These are phyloP conservation scores for Gracilaria gracilis DNA, from an alignment of 23 red algal species.

Conservation along the genomic window DNA sequence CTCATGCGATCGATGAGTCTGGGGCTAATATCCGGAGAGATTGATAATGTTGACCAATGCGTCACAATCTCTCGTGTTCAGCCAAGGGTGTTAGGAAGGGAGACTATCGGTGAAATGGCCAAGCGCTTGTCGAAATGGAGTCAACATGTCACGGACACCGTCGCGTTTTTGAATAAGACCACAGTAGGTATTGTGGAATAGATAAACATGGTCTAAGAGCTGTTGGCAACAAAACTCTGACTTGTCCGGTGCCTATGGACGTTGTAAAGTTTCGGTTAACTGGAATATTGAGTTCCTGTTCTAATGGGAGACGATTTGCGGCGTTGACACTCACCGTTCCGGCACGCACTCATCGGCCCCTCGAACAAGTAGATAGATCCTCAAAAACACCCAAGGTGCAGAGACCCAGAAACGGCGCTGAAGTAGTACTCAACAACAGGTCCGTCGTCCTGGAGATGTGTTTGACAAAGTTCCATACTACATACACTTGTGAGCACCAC, in stretches of 20 bases:
- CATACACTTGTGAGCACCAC: too few relatives aligned
- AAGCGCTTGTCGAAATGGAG: slow-evolving; percentile 76
- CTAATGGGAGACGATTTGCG: neutral
- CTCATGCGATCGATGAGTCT: slow-evolving; percentile 92
- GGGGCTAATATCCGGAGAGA: slow-evolving; percentile 82
- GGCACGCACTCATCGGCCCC: too few relatives aligned
- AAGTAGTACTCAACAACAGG: too few relatives aligned
- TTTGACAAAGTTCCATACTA: too few relatives aligned
- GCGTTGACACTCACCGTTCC: too few relatives aligned
- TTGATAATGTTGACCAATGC: slow-evolving; percentile 89
- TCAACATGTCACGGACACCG: slow-evolving; percentile 50
- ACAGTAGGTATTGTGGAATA: slow-evolving; percentile 70
- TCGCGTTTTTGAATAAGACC: slow-evolving; percentile 70
- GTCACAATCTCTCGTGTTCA: slow-evolving; percentile 85
- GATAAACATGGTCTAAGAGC: neutral
- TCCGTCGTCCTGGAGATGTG: too few relatives aligned
- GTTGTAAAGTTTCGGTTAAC: slow-evolving; percentile 11
- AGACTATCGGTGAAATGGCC: slow-evolving; percentile 76
- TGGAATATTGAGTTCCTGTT: neutral
- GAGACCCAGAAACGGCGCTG: too few relatives aligned
- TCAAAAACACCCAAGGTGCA: too few relatives aligned
- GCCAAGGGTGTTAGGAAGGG: slow-evolving; percentile 81
- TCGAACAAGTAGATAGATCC: too few relatives aligned
- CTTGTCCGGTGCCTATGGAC: slow-evolving; percentile 2
- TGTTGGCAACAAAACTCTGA: neutral